Percentiles rank a stretch among this genome's conserved stretches.
These are phyloP conservation scores for Neofusicoccum cordaticola DNA, from an alignment of 2,329 filamentous ascomycete genomes.

Conservation along the genomic window DNA sequence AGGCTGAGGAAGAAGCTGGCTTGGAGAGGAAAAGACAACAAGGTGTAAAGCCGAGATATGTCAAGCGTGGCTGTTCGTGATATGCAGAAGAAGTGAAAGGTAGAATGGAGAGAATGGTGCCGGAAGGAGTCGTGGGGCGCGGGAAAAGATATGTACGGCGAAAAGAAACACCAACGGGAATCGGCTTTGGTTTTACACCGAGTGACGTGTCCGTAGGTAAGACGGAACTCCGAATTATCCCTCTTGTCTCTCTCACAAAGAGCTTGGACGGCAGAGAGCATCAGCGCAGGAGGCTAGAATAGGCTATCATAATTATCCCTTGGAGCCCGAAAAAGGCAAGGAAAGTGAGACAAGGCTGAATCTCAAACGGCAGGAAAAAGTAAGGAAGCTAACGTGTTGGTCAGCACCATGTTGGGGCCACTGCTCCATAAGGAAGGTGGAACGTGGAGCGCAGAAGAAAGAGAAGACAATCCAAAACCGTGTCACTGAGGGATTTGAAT, in stretches of 20 bases:
- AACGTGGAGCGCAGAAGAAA: neutral
- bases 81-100: neutral
- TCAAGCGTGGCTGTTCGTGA: neutral
- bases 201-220: constrained; percentile 10
- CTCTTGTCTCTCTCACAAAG: neutral
- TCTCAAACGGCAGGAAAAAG: constrained; percentile 14
- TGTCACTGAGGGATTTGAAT: constrained; percentile 1
- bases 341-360: constrained; percentile 15
- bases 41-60: neutral
- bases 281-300: neutral
- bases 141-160: neutral
- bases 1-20: too few relatives aligned
- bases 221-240: neutral
- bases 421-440: neutral
- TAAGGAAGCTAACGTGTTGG: neutral
- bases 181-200: neutral
- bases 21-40: neutral
- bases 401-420: neutral
- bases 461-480: neutral
- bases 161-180: neutral
- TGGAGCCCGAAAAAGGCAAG: constrained; percentile 10
- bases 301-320: constrained; percentile 10
- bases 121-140: neutral
- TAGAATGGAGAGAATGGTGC: neutral
- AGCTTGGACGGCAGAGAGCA: neutral